phyloP scores from a whole-genome alignment of 1,284 basidiomycete genomes.

The Boletus semigastroideus region DNA sequence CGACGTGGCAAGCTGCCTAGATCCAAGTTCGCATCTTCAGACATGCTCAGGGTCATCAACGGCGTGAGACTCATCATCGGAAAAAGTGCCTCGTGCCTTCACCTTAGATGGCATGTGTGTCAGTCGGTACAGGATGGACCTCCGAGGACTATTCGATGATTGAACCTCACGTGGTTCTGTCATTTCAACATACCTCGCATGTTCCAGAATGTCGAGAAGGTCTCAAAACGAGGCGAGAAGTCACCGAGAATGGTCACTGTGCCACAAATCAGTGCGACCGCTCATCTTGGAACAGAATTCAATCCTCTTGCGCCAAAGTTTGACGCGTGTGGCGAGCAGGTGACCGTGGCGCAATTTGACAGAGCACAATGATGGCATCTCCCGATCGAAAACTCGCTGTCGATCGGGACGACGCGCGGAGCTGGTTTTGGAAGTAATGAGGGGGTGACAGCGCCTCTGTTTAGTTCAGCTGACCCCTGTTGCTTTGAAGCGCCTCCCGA shows the following conservation, averaged over 20 bases:
- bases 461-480: not conserved
- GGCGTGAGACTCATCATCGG: slow-evolving; percentile 28
- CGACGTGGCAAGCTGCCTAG: slow-evolving; percentile 4
- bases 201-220: slow-evolving; percentile 27
- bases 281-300: not conserved
- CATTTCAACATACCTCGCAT: not conserved
- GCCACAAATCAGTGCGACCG: not conserved
- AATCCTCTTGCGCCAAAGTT: slow-evolving; percentile 1
- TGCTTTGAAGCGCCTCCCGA: not conserved
- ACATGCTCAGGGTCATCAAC: slow-evolving; percentile 25
- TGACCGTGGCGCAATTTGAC: slow-evolving; percentile 3
- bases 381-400: slow-evolving; percentile 28
- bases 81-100: slow-evolving; percentile 34
- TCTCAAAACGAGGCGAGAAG: slow-evolving; percentile 12
- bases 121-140: slow-evolving; percentile 12
- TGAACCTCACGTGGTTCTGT: slow-evolving; percentile 24
- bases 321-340: not conserved
- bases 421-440: slow-evolving; percentile 16
- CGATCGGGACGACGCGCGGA: slow-evolving; percentile 24
- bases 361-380: slow-evolving; percentile 18
- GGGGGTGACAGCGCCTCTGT: slow-evolving; percentile 5
- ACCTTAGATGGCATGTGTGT: slow-evolving; percentile 15
- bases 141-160: slow-evolving; percentile 32
- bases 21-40: slow-evolving; percentile 1
- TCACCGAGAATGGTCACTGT: not conserved